These are phyloP conservation scores for Talaromyces piceae DNA, from an alignment of 2,329 filamentous ascomycete genomes.

Conservation along the genomic window DNA sequence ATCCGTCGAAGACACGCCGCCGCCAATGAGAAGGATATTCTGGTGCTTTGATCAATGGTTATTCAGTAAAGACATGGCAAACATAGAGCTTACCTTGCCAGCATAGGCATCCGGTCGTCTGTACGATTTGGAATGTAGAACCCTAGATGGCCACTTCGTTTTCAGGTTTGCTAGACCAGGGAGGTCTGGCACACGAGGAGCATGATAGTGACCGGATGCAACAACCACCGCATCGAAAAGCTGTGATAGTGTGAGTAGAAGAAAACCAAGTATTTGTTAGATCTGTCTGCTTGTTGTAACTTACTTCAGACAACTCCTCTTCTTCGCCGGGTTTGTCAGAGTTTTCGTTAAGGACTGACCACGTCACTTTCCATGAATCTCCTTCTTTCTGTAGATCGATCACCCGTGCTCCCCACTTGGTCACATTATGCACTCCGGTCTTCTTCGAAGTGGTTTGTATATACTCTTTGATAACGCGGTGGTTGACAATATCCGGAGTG, in stretches of 20 bases:
- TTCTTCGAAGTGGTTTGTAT: constrained; percentile 51
- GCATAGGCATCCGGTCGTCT: constrained; percentile 41
- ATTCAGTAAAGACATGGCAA: constrained; percentile 36
- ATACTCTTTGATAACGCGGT: constrained; percentile 51
- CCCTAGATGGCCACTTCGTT: constrained; percentile 35
- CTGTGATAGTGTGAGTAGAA: constrained; percentile 31
- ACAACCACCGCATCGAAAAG: constrained; percentile 46
- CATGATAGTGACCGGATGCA: constrained; percentile 50
- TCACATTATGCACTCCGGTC: constrained; percentile 44
- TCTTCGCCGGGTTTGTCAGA: constrained; percentile 19
- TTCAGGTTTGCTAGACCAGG: constrained; percentile 43
- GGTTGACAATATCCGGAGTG: constrained; percentile 53
- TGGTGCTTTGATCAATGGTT: too few species aligned
- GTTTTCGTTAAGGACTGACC: constrained; percentile 26
- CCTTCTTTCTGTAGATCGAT: constrained; percentile 43
- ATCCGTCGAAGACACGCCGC: constrained; percentile 49
- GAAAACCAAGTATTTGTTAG: not conserved
- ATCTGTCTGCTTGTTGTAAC: not conserved
- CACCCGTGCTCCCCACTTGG: constrained; percentile 54
- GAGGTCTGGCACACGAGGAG: constrained; percentile 43
- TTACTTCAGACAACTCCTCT: not conserved
- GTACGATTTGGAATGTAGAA: constrained; percentile 48
- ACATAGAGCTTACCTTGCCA: constrained; percentile 41
- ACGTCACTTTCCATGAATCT: constrained; percentile 46
- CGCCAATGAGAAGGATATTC: constrained; percentile 51